Evolutionary conservation across 129 eudicot genomes (phyloP).

Genomic region (Smallanthus sonchifolius): DNA sequence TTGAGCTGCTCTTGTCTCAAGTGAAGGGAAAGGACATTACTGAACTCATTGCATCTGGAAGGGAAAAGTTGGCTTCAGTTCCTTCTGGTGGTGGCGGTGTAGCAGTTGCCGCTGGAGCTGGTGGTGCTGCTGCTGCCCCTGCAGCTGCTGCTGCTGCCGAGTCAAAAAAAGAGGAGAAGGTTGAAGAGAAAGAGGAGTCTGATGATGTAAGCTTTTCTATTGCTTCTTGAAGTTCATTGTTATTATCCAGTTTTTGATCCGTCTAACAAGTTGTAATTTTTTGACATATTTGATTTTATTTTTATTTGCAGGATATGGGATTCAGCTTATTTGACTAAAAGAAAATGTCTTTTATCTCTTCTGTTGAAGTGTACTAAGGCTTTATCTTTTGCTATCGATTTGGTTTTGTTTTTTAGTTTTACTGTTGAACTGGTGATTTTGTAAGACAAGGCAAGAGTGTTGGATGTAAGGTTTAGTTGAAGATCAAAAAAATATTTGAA

Average conservation of each 20-base stretch:
- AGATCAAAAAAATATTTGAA: background rate
- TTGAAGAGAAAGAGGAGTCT: conserved; percentile 62
- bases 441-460: conserved; percentile 10
- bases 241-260: no score
- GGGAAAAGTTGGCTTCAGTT: conserved; percentile 69
- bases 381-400: conserved; percentile 19
- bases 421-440: conserved; percentile 6
- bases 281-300: background rate
- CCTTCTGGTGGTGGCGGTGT: conserved; percentile 61
- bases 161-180: conserved; percentile 57
- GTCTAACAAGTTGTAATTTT: background rate
- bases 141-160: conserved; percentile 56
- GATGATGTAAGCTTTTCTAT: conserved; percentile 43
- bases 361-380: conserved; percentile 7
- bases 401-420: conserved; percentile 16
- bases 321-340: conserved; percentile 33
- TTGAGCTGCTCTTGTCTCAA: conserved; percentile 47
- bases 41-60: conserved; percentile 65
- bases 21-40: conserved; percentile 58
- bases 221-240: background rate
- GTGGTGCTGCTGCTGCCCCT: conserved; percentile 41
- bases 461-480: conserved; percentile 16
- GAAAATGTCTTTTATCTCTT: background rate
- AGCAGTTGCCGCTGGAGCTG: conserved; percentile 36
- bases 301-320: conserved; percentile 36